phyloP scores from a whole-genome alignment of 352 stramenopile species.

The Plasmopara muralis region DNA sequence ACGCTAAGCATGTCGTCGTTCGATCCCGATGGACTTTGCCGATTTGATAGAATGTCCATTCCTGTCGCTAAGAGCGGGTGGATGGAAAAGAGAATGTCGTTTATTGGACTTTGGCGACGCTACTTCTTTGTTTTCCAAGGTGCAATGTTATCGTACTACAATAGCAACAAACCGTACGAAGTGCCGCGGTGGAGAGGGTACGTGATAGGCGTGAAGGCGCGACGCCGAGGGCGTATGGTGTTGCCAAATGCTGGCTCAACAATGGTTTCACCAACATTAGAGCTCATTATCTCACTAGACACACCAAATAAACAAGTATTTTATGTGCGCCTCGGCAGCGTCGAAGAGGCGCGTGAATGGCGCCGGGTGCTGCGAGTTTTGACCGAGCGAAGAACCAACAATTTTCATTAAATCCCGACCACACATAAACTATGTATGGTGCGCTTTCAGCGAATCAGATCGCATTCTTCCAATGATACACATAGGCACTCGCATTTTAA shows the following conservation, averaged over 20 bases:
- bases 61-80: slow-evolving; percentile 53
- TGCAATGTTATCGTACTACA: slow-evolving; percentile 68
- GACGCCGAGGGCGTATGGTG: slow-evolving; percentile 12
- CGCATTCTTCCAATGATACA: too few species aligned
- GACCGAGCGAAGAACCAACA: too few species aligned
- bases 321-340: slow-evolving; percentile 17
- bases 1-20: slow-evolving; percentile 53
- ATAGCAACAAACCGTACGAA: slow-evolving; percentile 67
- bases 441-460: too few species aligned
- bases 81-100: slow-evolving; percentile 57
- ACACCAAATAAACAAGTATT: slow-evolving; percentile 24
- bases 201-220: slow-evolving; percentile 37
- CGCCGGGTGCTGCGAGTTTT: slow-evolving; percentile 20
- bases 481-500: too few species aligned
- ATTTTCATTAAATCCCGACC: too few species aligned
- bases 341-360: slow-evolving; percentile 32
- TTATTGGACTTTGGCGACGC: slow-evolving; percentile 49
- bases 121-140: slow-evolving; percentile 76
- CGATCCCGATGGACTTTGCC: slow-evolving; percentile 43
- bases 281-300: slow-evolving; percentile 31
- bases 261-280: slow-evolving; percentile 17
- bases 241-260: slow-evolving; percentile 9
- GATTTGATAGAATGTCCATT: slow-evolving; percentile 56
- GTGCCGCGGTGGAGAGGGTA: slow-evolving; percentile 59
- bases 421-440: too few species aligned